Evolutionary conservation across 192 early-diverging fungal genomes (phyloP), one percentile per base, ranked within the genome.

Genomic region (Kickxella alabastrina): DNA sequence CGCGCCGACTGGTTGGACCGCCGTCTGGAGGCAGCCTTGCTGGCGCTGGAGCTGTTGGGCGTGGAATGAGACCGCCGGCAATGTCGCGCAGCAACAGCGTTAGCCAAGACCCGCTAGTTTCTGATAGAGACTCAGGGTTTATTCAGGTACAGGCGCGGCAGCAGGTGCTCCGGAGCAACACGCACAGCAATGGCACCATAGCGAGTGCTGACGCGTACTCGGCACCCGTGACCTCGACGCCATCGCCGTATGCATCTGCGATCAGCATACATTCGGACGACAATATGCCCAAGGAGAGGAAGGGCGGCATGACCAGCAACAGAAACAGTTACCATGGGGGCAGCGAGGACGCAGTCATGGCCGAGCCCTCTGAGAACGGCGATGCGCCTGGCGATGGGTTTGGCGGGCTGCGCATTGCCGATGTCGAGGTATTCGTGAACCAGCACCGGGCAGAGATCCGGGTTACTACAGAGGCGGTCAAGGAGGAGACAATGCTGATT

Each of bases 381-480:
- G 32, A 31, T 18, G 32, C 21, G 9, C 29, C 46, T 19, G 15
- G 26, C 39, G 50, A 57, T 45, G 23, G 49, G 12, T 47, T 56
- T 26, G 62, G 43, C 43, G 61, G 54, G 29, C 49, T 71, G 34
- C 19, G 49, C 19, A 54, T 80, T 29, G 47, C 49, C 10, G 78
- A 73, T 2, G 84, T 89, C 31, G 75, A 85, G 4, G 48, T 68
- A 15, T 82, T 89, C 59, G 75, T 85, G 6, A 79, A 62, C 8
- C 68, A 78, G 38, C 87, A 89, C 43, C 80, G 85, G n/a, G 66
- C 77, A 9, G 75, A 89, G 47, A 76, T 89, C 23, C 78, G 83
- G 23, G 77, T 81, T 21, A 79, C 71, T 2, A 78, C 69, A 9
- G 85, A 86, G 49, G 71, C 70, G 13, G 82, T 75, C 31, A 85